phyloP scores from a whole-genome alignment of 257 asterid species.

The Anisodus acutangulus region DNA sequence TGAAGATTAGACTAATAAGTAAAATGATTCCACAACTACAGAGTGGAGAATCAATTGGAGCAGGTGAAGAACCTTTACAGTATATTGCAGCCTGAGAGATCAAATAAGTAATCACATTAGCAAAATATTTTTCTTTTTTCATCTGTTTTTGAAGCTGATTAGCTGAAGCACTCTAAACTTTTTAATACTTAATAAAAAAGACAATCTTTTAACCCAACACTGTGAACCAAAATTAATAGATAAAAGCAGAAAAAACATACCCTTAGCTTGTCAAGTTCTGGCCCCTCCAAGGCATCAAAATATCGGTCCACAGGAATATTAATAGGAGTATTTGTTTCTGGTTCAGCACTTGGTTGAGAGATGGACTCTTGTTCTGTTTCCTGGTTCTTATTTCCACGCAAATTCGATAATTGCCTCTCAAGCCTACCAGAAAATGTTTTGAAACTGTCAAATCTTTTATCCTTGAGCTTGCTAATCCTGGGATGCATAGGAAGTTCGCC shows the following conservation, averaged over 20 bases:
- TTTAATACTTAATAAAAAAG: not conserved
- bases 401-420: constrained; percentile 66
- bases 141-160: too few species aligned
- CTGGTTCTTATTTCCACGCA: constrained; percentile 45
- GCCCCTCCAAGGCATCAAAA: constrained; percentile 89
- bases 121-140: too few species aligned
- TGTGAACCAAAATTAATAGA: not conserved
- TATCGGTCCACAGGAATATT: constrained; percentile 59
- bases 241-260: constrained; percentile 40
- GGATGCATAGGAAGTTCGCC: constrained; percentile 48
- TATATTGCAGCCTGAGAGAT: not conserved
- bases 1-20: not conserved
- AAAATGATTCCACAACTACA: not conserved
- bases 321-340: constrained; percentile 39
- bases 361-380: constrained; percentile 42
- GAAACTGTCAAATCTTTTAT: constrained; percentile 69
- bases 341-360: constrained; percentile 42
- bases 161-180: not conserved
- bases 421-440: constrained; percentile 82
- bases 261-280: constrained; percentile 74
- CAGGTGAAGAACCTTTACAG: not conserved
- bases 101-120: too few species aligned
- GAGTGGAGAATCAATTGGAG: constrained; percentile 24
- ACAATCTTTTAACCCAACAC: not conserved
- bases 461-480: constrained; percentile 44